Conservation (phyloP, 805 yeast species). For the Blastobotrys americana region DNA sequence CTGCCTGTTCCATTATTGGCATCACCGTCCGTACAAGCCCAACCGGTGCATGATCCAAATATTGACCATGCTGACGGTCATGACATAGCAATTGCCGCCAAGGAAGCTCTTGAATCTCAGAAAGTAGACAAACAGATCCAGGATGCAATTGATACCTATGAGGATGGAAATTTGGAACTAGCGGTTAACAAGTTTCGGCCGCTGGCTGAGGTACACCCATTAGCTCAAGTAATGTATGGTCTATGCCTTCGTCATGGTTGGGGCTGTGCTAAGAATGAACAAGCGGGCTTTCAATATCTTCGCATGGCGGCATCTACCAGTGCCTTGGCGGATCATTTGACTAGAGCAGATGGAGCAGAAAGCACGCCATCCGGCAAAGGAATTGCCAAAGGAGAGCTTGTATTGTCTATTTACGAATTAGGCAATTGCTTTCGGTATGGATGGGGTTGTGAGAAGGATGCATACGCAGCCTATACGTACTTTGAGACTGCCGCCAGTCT, state of each 20-base stretch:
- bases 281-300: conserved; percentile 21
- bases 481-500: conserved; percentile 28
- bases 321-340: conserved; percentile 18
- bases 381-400: conserved; percentile 21
- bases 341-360: conserved; percentile 15
- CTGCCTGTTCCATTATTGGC: not conserved
- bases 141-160: conserved; percentile 26
- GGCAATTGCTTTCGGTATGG: conserved; percentile 29
- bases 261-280: conserved; percentile 22
- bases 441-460: conserved; percentile 28
- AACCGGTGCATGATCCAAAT: not conserved
- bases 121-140: conserved; percentile 19
- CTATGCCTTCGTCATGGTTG: conserved; percentile 29
- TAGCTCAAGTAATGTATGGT: conserved; percentile 29
- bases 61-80: not conserved
- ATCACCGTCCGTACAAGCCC: not conserved
- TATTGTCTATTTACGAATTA: conserved; percentile 27
- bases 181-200: conserved; percentile 17
- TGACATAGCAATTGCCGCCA: not conserved
- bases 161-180: conserved; percentile 19
- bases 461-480: conserved; percentile 23
- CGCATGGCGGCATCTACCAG: conserved; percentile 22
- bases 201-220: conserved; percentile 25
- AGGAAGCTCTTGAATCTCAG: not conserved
- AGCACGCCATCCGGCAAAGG: conserved; percentile 12